A percentile compares a stretch with the other conserved stretches of the same genome.
Conservation (phyloP, 441 rosid species). For the Gossypium trilobum region DNA sequence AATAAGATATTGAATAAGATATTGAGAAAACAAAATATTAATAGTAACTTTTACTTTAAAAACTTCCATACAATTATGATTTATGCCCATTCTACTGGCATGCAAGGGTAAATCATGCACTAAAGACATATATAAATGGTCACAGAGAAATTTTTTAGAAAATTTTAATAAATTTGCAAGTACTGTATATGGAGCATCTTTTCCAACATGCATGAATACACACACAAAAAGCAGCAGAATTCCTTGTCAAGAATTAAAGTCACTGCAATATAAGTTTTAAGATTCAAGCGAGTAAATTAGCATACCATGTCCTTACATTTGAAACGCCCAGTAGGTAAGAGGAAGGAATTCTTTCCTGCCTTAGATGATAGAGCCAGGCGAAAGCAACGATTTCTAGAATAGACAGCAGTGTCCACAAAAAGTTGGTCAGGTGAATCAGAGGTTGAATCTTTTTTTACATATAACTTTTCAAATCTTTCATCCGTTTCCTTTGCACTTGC, state of each 20-base stretch:
- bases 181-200: background rate
- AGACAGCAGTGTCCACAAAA: conserved; percentile 85
- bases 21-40: background rate
- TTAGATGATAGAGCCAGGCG: conserved; percentile 82
- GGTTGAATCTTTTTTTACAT: conserved; percentile 60
- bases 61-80: background rate
- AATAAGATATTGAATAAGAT: background rate
- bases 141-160: background rate
- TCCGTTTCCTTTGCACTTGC: conserved; percentile 42
- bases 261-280: conserved; percentile 4
- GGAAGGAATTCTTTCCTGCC: conserved; percentile 79
- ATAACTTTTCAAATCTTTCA: conserved; percentile 42
- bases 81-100: background rate
- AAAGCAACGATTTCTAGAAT: conserved; percentile 88
- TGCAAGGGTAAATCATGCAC: background rate
- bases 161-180: background rate
- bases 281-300: conserved; percentile 12
- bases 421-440: conserved; percentile 40
- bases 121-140: background rate
- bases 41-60: background rate
- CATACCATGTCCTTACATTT: conserved; percentile 73
- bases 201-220: background rate
- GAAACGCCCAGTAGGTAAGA: conserved; percentile 76
- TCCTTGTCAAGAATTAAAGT: background rate
- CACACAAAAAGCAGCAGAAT: background rate